Evolutionary conservation across 2,329 filamentous ascomycete genomes (phyloP).

Genomic region (Dothistroma septosporum): DNA sequence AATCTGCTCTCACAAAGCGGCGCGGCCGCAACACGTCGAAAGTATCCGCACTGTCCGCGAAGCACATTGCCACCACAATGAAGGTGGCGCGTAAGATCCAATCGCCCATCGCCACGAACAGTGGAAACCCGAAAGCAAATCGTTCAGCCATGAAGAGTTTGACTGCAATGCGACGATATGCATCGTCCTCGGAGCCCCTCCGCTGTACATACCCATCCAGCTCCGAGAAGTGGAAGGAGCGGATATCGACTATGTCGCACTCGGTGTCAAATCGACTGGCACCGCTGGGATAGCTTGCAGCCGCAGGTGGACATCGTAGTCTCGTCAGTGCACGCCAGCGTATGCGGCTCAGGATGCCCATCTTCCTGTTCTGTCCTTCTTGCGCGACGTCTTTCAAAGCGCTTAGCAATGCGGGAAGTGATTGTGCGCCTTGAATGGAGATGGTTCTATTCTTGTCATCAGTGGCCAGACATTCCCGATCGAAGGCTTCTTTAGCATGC

Average conservation of each 20-base stretch:
- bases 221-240: conserved; percentile 36
- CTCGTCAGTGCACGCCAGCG: conserved; percentile 38
- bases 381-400: conserved; percentile 18
- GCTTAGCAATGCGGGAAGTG: conserved; percentile 48
- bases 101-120: conserved; percentile 31
- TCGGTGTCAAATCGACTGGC: conserved; percentile 9
- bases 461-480: conserved; percentile 52
- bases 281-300: conserved; percentile 35
- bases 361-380: background rate
- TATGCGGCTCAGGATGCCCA: conserved; percentile 22
- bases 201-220: conserved; percentile 38
- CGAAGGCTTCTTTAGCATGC: conserved; percentile 58
- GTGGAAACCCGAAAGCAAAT: conserved; percentile 37
- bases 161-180: conserved; percentile 38
- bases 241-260: conserved; percentile 33
- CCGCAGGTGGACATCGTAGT: conserved; percentile 40
- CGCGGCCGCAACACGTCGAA: conserved; percentile 29
- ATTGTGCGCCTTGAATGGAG: conserved; percentile 52
- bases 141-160: conserved; percentile 44
- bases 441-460: conserved; percentile 56
- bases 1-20: conserved; percentile 19
- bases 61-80: conserved; percentile 24
- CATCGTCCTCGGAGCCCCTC: conserved; percentile 20
- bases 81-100: conserved; percentile 24
- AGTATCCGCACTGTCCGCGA: conserved; percentile 16